Conservation (phyloP, 495 filamentous ascomycete species). For the Terfezia boudieri region DNA sequence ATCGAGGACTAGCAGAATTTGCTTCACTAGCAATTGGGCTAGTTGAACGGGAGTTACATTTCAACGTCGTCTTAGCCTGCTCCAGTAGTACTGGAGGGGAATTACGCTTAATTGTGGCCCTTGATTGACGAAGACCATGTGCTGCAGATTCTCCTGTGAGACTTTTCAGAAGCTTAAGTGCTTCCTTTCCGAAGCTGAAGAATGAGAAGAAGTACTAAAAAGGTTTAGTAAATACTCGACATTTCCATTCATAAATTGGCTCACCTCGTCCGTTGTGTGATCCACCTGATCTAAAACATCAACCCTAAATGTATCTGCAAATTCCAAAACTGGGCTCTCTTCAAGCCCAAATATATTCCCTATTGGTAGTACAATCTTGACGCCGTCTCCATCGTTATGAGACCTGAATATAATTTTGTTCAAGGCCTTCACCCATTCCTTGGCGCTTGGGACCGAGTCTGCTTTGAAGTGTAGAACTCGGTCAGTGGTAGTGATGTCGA, state of each 20-base stretch:
- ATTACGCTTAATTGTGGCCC: too few relatives aligned
- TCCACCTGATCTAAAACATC: slow-evolving; percentile 82
- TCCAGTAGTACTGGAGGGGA: too few relatives aligned
- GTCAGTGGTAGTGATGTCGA: slow-evolving; percentile 63
- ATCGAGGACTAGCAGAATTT: too few relatives aligned
- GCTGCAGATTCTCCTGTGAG: too few relatives aligned
- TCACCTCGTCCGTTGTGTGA: slow-evolving; percentile 83
- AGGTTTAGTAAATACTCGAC: slow-evolving; percentile 12
- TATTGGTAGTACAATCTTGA: slow-evolving; percentile 83
- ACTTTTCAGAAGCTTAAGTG: slow-evolving; percentile 43
- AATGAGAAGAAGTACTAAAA: slow-evolving; percentile 90
- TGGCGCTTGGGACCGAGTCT: slow-evolving; percentile 70
- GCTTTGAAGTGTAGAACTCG: slow-evolving; percentile 73
- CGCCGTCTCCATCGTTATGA: slow-evolving; percentile 89
- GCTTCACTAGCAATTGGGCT: too few relatives aligned
- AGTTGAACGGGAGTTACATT: too few relatives aligned
- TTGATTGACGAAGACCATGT: too few relatives aligned
- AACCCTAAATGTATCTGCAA: slow-evolving; percentile 86
- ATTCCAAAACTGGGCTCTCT: slow-evolving; percentile 73
- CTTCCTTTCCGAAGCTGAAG: slow-evolving; percentile 70
- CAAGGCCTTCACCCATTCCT: slow-evolving; percentile 89
- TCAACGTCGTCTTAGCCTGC: too few relatives aligned
- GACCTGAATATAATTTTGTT: slow-evolving; percentile 90
- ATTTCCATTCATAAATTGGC: slow-evolving; percentile 3
- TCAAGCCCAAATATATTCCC: slow-evolving; percentile 82